These are phyloP conservation scores for Mycoemilia scoparia DNA, from an alignment of 192 early-diverging fungal species.

Conservation along the genomic window DNA sequence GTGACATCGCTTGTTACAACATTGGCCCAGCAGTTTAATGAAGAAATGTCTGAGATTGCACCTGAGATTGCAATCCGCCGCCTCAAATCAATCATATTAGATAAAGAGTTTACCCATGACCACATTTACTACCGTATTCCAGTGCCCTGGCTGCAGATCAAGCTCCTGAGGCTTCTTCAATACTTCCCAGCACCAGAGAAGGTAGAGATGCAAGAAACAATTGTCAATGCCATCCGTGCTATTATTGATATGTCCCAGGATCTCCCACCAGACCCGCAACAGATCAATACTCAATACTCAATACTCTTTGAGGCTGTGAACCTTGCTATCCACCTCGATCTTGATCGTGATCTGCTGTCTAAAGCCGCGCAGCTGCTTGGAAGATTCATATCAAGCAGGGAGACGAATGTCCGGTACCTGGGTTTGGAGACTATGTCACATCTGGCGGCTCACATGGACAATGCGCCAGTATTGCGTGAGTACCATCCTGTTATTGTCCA, in stretches of 20 bases:
- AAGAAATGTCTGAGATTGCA: slow-evolving; percentile 53
- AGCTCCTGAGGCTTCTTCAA: slow-evolving; percentile 82
- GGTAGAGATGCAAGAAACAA: slow-evolving; percentile 30
- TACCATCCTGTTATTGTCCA: slow-evolving; percentile 77
- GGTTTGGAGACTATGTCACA: slow-evolving; percentile 96
- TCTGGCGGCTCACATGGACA: slow-evolving; percentile 64
- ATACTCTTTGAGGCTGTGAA: slow-evolving; percentile 96
- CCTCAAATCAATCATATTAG: slow-evolving; percentile 71
- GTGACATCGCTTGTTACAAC: slow-evolving; percentile 75
- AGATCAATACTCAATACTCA: slow-evolving; percentile 95
- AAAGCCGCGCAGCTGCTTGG: slow-evolving; percentile 73
- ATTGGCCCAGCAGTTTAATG: slow-evolving; percentile 77
- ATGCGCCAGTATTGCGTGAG: slow-evolving; percentile 61
- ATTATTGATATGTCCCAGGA: slow-evolving; percentile 78
- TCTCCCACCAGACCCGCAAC: slow-evolving; percentile 85
- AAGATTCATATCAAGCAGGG: slow-evolving; percentile 80
- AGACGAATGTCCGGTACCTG: slow-evolving; percentile 95
- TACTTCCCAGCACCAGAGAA: slow-evolving; percentile 80
- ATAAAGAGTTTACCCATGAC: slow-evolving; percentile 62
- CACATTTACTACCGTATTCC: slow-evolving; percentile 98
- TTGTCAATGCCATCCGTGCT: slow-evolving; percentile 60
- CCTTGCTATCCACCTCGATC: slow-evolving; percentile 81
- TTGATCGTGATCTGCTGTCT: slow-evolving; percentile 65
- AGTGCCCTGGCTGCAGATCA: slow-evolving; percentile 95
- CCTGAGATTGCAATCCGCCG: slow-evolving; percentile 61